Conservation (phyloP, 306 rosid genomes). For the Quercus dentata region DNA sequence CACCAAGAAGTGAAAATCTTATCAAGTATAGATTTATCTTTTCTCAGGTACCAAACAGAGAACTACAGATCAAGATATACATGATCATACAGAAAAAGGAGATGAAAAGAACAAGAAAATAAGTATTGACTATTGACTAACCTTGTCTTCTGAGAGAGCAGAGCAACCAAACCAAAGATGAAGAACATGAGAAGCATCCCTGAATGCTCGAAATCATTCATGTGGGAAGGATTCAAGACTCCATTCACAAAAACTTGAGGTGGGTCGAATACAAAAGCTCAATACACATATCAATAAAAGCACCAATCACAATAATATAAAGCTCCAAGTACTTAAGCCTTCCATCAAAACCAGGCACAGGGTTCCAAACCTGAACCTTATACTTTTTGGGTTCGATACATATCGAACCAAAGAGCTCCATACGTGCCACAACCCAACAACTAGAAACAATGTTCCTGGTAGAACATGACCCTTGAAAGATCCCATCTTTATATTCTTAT, state of each 20-base stretch:
- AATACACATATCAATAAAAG: slow-evolving; percentile 82
- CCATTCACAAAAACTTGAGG: slow-evolving; percentile 69
- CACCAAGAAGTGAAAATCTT: too few relatives aligned
- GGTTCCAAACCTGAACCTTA: slow-evolving; percentile 71
- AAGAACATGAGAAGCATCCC: slow-evolving; percentile 99
- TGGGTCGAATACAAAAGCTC: slow-evolving; percentile 94
- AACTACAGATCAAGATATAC: too few relatives aligned
- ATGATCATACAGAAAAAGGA: too few relatives aligned
- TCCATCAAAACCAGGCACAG: slow-evolving; percentile 79
- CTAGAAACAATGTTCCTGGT: too few relatives aligned
- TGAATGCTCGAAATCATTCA: slow-evolving; percentile 93
- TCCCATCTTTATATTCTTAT: too few relatives aligned
- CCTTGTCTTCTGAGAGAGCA: slow-evolving; percentile 79
- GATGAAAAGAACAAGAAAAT: neutral
- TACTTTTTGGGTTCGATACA: slow-evolving; percentile 44
- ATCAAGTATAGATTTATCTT: too few relatives aligned
- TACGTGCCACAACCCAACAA: slow-evolving; percentile 31
- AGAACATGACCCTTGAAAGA: too few relatives aligned
- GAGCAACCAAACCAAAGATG: slow-evolving; percentile 58
- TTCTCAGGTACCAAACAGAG: too few relatives aligned
- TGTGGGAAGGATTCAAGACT: slow-evolving; percentile 76
- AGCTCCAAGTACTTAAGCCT: slow-evolving; percentile 80
- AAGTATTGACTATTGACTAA: slow-evolving; percentile 17
- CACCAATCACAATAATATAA: slow-evolving; percentile 66
- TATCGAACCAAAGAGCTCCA: slow-evolving; percentile 75